Conservation (phyloP, 225 moss, liverwort and hornwort species). For the Pseudoscleropodium purum region DNA sequence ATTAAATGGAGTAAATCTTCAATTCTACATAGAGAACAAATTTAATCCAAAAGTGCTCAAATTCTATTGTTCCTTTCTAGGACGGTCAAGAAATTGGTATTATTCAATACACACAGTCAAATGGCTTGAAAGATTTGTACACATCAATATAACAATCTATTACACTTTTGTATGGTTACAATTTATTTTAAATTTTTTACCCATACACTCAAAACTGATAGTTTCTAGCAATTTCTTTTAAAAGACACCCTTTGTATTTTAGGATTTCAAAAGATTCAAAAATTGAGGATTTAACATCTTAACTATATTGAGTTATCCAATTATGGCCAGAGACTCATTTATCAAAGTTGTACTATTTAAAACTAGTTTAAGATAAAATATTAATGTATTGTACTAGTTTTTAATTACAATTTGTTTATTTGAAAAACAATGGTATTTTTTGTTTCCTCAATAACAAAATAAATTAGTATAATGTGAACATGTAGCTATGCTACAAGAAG, state of each 20-base stretch:
- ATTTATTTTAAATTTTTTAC: not conserved
- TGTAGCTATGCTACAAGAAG: accelerated
- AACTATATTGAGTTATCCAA: accelerated
- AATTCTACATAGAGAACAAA: not conserved
- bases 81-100: accelerated
- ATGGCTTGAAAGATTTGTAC: not conserved
- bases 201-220: accelerated
- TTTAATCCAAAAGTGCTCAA: not conserved
- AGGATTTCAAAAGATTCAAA: accelerated
- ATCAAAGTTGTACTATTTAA: not conserved
- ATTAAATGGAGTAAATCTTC: not conserved
- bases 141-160: accelerated
- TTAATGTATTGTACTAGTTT: not conserved
- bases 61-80: accelerated
- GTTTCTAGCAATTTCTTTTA: not conserved
- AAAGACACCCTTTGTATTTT: not conserved
- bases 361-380: not conserved
- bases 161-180: not conserved
- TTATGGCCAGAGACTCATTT: accelerated
- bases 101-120: accelerated
- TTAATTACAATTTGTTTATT: not conserved
- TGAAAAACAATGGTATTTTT: not conserved
- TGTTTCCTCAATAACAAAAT: too few species aligned
- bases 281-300: not conserved
- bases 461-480: not conserved